Evolutionary conservation across 805 yeast species (phyloP).

Genomic region (Starmerella etchellsii): DNA sequence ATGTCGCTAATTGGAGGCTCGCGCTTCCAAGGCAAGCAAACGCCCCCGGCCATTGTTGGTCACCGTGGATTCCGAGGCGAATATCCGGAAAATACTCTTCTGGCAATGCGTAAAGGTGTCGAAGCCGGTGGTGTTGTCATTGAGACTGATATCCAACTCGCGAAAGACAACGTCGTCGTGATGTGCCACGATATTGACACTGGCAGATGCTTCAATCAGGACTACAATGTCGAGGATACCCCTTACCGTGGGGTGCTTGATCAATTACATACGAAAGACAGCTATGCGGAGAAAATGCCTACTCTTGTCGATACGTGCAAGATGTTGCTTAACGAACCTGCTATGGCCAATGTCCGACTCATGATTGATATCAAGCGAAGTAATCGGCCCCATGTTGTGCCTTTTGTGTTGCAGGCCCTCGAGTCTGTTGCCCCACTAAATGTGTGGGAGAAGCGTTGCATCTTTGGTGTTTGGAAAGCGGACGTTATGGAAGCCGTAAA

Average conservation of each 20-base stretch:
- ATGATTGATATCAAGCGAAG: constrained; percentile 43
- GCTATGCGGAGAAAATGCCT: constrained; percentile 30
- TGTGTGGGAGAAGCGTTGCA: constrained; percentile 36
- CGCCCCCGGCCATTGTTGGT: constrained; percentile 24
- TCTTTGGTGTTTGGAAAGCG: constrained; percentile 43
- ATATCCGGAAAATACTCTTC: constrained; percentile 36
- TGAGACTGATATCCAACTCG: constrained; percentile 46
- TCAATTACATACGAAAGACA: constrained; percentile 27
- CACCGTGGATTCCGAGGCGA: constrained; percentile 29
- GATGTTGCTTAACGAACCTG: constrained; percentile 31
- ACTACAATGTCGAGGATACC: constrained; percentile 30
- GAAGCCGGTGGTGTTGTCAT: constrained; percentile 35
- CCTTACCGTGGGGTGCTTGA: constrained; percentile 30
- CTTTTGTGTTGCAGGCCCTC: constrained; percentile 31
- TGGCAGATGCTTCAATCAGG: constrained; percentile 36
- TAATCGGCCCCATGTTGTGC: constrained; percentile 34
- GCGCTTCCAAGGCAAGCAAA: constrained; percentile 16
- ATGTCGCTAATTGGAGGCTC: constrained; percentile 18
- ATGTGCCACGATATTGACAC: constrained; percentile 43
- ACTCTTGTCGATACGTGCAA: constrained; percentile 32
- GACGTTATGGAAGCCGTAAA: constrained; percentile 35
- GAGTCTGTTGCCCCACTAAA: constrained; percentile 29
- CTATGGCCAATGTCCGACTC: constrained; percentile 24
- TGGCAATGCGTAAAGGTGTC: constrained; percentile 37
- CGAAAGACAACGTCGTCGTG: constrained; percentile 41